These are phyloP conservation scores for Phanerochaete carnosa DNA, from an alignment of 768 basidiomycete species.

Conservation along the genomic window DNA sequence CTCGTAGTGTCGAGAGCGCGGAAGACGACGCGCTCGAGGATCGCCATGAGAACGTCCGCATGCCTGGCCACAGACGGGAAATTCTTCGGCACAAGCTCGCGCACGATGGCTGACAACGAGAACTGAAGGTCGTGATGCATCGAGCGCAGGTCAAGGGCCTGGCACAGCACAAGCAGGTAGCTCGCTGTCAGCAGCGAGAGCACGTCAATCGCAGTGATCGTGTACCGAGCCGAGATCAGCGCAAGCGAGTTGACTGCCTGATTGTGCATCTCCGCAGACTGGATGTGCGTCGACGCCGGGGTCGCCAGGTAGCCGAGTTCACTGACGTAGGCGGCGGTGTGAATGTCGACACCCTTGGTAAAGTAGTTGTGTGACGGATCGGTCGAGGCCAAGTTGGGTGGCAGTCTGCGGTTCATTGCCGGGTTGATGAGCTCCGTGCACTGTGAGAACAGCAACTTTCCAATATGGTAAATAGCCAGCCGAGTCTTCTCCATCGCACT, in stretches of 20 bases:
- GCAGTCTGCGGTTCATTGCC: no score
- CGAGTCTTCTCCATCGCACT: conserved; percentile 89
- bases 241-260: conserved; percentile 90
- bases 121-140: no score
- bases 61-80: conserved; percentile 39
- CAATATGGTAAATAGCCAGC: conserved; percentile 42
- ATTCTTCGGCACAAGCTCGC: conserved; percentile 47
- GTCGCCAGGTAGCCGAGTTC: no score
- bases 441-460: no score
- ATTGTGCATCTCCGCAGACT: conserved; percentile 94
- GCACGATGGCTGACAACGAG: conserved; percentile 33
- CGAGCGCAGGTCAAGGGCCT: conserved; percentile 84
- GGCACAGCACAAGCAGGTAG: conserved; percentile 75
- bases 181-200: conserved; percentile 70
- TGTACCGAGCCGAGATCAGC: conserved; percentile 78
- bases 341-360: no score
- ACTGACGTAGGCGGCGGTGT: no score
- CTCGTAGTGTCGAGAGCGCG: conserved; percentile 61
- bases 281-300: no score
- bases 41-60: no score
- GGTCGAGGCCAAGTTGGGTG: no score
- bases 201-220: conserved; percentile 74
- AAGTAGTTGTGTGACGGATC: no score
- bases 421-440: no score
- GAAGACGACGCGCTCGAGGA: conserved; percentile 40